Conservation (phyloP, 2,329 filamentous ascomycete genomes). For the Claviceps sp. region DNA sequence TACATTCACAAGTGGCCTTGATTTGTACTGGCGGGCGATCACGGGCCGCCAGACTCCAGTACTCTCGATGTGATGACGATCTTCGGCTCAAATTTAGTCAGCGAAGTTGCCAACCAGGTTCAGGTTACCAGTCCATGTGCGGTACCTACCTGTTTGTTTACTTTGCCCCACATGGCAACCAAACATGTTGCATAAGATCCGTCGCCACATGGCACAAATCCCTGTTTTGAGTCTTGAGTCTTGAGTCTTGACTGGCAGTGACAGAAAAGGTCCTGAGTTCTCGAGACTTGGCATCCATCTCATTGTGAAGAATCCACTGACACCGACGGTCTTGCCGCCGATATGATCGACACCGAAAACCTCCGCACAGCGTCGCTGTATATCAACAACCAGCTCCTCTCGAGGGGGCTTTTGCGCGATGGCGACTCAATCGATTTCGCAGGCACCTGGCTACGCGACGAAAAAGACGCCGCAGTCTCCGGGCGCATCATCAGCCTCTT, state of each 20-base stretch:
- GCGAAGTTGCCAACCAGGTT: slow-evolving; percentile 3
- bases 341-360: slow-evolving; percentile 46
- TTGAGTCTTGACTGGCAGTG: background rate
- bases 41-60: no score
- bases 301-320: background rate
- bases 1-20: background rate
- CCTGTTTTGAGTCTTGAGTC: background rate
- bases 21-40: no score
- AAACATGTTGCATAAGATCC: slow-evolving; percentile 11
- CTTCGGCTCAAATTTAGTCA: slow-evolving; percentile 11
- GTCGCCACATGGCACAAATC: slow-evolving; percentile 1
- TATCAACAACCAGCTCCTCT: slow-evolving; percentile 59
- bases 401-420: slow-evolving; percentile 50
- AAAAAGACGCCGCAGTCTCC: slow-evolving; percentile 50
- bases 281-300: background rate
- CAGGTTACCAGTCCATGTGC: background rate
- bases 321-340: slow-evolving; percentile 6
- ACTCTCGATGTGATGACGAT: background rate
- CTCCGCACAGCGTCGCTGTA: slow-evolving; percentile 55
- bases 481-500: slow-evolving; percentile 81
- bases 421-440: slow-evolving; percentile 74
- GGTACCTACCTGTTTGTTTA: slow-evolving; percentile 24
- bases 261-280: background rate
- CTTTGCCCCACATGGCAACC: slow-evolving; percentile 23
- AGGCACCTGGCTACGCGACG: slow-evolving; percentile 48